These are phyloP conservation scores for Phellopilus nigrolimitatus DNA, from an alignment of 1,284 basidiomycete species.

Conservation along the genomic window DNA sequence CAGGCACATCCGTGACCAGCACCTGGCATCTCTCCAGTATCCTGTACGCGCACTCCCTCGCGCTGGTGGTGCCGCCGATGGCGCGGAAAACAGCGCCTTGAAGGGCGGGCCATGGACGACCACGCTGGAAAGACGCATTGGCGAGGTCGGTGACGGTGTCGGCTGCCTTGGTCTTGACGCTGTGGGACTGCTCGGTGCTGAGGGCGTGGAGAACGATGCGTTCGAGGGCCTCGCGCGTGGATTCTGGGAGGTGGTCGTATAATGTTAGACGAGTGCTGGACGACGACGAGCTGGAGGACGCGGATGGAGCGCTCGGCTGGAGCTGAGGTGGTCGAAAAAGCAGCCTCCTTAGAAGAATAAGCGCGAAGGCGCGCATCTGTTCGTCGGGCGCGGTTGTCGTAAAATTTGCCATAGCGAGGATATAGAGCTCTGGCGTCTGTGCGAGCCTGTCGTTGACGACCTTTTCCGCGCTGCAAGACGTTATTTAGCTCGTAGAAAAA, in stretches of 20 bases:
- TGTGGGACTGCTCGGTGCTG: slow-evolving; percentile 48
- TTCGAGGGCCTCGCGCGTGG: slow-evolving; percentile 62
- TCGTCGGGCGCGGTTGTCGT: slow-evolving; percentile 67
- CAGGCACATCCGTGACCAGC: slow-evolving; percentile 13
- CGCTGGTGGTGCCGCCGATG: slow-evolving; percentile 1
- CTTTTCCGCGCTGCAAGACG: slow-evolving; percentile 56
- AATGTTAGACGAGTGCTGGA: slow-evolving; percentile 43
- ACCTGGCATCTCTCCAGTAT: slow-evolving; percentile 19
- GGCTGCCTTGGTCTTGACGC: slow-evolving; percentile 63
- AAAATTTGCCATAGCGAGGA: slow-evolving; percentile 71
- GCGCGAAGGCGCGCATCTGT: slow-evolving; percentile 77
- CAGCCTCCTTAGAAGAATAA: slow-evolving; percentile 70
- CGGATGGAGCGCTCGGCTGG: slow-evolving; percentile 24
- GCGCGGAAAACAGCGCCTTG: slow-evolving; percentile 58
- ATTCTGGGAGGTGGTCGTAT: slow-evolving; percentile 68
- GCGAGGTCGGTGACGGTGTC: slow-evolving; percentile 72
- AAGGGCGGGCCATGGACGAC: slow-evolving; percentile 72
- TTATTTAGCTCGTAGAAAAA: neutral
- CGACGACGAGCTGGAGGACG: slow-evolving; percentile 22
- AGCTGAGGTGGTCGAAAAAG: slow-evolving; percentile 52
- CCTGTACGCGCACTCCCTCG: slow-evolving; percentile 16
- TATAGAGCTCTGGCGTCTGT: slow-evolving; percentile 69
- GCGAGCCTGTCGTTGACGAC: slow-evolving; percentile 72
- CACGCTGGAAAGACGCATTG: slow-evolving; percentile 64
- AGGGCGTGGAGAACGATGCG: slow-evolving; percentile 65